Conservation (phyloP, 2,329 filamentous ascomycete species). For the Phialophora expanda region DNA sequence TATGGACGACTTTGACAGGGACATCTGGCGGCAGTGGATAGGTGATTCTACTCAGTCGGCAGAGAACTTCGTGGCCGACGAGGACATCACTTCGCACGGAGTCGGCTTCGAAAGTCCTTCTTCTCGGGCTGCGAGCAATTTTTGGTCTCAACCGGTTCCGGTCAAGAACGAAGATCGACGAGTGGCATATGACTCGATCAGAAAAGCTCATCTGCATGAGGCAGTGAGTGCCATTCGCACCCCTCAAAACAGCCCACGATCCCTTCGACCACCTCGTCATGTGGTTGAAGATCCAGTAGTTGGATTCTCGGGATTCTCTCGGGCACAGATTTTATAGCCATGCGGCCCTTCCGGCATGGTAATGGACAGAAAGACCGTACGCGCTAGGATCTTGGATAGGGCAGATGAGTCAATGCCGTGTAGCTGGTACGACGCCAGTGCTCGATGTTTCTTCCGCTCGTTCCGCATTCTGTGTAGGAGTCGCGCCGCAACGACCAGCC, state of each 20-base stretch:
- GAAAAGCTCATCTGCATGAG: background rate
- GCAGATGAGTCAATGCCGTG: background rate
- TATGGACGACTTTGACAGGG: conserved; percentile 17
- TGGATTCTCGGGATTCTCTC: conserved; percentile 30
- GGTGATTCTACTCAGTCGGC: background rate
- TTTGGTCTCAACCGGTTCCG: background rate
- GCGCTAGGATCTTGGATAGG: background rate
- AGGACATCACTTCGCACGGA: background rate
- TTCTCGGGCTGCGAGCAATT: background rate
- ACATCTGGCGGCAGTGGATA: conserved; percentile 1
- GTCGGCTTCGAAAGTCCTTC: background rate
- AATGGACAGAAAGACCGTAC: background rate
- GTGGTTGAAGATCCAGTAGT: conserved; percentile 3
- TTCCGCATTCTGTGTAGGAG: background rate
- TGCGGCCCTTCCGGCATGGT: background rate
- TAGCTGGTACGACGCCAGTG: background rate
- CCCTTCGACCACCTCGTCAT: background rate
- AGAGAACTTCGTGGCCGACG: background rate
- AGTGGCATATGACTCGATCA: background rate
- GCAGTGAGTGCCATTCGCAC: background rate
- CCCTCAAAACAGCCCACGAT: background rate
- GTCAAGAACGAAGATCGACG: background rate
- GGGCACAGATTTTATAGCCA: conserved; percentile 26
- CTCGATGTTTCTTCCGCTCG: background rate
- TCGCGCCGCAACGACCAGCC: background rate